Conservation (phyloP, 176 grass and related monocot genomes). For the Tuctoria greenei region DNA sequence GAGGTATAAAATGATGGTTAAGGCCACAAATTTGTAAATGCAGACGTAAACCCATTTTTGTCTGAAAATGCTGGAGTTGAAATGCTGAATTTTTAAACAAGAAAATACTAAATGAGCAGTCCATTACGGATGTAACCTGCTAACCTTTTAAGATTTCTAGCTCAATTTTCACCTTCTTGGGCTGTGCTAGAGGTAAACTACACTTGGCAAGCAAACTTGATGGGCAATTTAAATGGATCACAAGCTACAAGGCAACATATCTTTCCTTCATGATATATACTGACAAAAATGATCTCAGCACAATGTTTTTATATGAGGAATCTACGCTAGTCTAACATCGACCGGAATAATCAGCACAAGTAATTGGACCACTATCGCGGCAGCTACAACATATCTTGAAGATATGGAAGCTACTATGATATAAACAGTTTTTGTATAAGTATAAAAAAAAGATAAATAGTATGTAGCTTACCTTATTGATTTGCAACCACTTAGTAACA, state of each 20-base stretch:
- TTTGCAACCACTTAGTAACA: slow-evolving; percentile 78
- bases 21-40: not conserved
- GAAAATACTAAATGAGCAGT: not conserved
- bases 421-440: not conserved
- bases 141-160: not conserved
- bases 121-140: not conserved
- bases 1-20: not conserved
- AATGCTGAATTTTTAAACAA: not conserved
- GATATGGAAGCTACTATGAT: too few relatives aligned
- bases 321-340: not conserved
- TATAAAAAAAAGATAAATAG: slow-evolving; percentile 16
- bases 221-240: not conserved
- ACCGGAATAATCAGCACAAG: not conserved
- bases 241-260: not conserved
- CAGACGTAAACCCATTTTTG: not conserved
- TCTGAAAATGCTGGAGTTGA: not conserved
- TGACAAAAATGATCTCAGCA: not conserved
- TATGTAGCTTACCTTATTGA: slow-evolving; percentile 66
- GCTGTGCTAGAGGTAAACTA: not conserved
- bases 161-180: not conserved
- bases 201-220: not conserved
- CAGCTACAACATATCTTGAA: too few relatives aligned
- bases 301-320: not conserved
- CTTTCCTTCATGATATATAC: not conserved
- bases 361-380: not conserved